These are phyloP conservation scores for Fusarium haematococcum DNA, from an alignment of 2,329 filamentous ascomycete species.

Conservation along the genomic window DNA sequence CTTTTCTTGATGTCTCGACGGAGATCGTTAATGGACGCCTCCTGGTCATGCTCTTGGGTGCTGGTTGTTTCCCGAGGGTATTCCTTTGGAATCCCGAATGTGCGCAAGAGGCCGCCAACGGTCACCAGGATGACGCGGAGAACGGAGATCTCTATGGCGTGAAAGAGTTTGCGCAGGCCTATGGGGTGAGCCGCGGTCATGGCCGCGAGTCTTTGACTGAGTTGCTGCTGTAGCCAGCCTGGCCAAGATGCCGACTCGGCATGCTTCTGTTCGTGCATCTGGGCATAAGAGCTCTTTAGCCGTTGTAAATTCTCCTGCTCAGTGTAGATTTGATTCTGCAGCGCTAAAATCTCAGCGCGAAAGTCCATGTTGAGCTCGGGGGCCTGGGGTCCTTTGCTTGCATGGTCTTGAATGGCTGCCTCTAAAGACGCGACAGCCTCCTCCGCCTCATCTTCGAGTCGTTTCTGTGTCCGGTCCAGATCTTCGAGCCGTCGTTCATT, in stretches of 20 bases:
- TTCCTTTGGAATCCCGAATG: neutral
- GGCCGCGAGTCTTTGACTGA: neutral
- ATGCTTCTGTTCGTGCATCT: neutral
- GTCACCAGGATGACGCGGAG: slow-evolving; percentile 1
- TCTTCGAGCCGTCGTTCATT: neutral
- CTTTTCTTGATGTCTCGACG: slow-evolving; percentile 3
- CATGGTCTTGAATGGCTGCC: slow-evolving; percentile 2
- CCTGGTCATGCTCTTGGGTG: neutral
- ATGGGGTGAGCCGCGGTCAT: neutral
- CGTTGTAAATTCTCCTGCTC: slow-evolving; percentile 7
- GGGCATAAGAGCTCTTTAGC: neutral
- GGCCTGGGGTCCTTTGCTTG: slow-evolving; percentile 1
- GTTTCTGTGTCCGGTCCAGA: neutral
- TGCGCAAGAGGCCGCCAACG: neutral
- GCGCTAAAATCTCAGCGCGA: neutral
- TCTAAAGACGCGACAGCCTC: slow-evolving; percentile 1
- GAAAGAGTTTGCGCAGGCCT: slow-evolving; percentile 1
- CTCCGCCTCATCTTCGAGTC: neutral
- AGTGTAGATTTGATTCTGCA: neutral
- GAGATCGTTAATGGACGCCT: slow-evolving; percentile 7
- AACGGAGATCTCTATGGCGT: neutral
- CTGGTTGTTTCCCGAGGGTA: neutral
- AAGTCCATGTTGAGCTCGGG: neutral
- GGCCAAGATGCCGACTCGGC: slow-evolving; percentile 6
- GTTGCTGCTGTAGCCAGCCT: neutral